These are phyloP conservation scores for Crotalaria pallida DNA, from an alignment of 306 rosid species.

Conservation along the genomic window DNA sequence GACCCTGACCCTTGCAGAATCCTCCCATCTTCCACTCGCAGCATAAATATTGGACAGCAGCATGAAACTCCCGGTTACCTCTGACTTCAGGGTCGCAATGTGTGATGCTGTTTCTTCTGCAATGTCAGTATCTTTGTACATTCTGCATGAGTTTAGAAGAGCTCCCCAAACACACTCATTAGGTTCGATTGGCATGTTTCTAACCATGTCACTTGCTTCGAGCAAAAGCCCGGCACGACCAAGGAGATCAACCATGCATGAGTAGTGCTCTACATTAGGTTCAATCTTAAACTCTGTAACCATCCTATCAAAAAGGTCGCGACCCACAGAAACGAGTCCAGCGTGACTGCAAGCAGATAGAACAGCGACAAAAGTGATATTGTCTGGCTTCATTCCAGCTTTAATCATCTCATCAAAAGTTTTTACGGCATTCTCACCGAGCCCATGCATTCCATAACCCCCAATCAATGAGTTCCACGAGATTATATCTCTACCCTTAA, in stretches of 20 bases:
- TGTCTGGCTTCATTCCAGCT: slow-evolving; percentile 57
- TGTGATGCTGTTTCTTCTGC: slow-evolving; percentile 50
- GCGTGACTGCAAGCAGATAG: slow-evolving; percentile 87
- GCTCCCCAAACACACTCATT: slow-evolving; percentile 79
- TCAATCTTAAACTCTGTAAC: slow-evolving; percentile 38
- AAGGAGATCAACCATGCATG: slow-evolving; percentile 81
- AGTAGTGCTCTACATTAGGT: slow-evolving; percentile 76
- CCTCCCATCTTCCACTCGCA: slow-evolving; percentile 75
- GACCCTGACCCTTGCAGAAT: slow-evolving; percentile 65
- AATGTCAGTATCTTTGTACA: slow-evolving; percentile 48
- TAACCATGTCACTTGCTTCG: slow-evolving; percentile 61
- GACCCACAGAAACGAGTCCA: slow-evolving; percentile 60
- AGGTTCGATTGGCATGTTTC: slow-evolving; percentile 68
- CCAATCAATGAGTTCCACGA: slow-evolving; percentile 83
- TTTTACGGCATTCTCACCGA: slow-evolving; percentile 58
- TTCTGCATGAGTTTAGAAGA: slow-evolving; percentile 66
- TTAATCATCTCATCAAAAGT: slow-evolving; percentile 52
- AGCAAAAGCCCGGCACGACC: slow-evolving; percentile 75
- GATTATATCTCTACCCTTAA: slow-evolving; percentile 49
- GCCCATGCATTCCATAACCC: slow-evolving; percentile 82
- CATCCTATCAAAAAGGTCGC: slow-evolving; percentile 51
- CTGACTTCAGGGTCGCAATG: slow-evolving; percentile 35
- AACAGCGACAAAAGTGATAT: slow-evolving; percentile 56
- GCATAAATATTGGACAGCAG: slow-evolving; percentile 78
- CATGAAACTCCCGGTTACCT: slow-evolving; percentile 62